Conservation (phyloP, 2,329 filamentous ascomycete species). For the Cyclaneusma minus region DNA sequence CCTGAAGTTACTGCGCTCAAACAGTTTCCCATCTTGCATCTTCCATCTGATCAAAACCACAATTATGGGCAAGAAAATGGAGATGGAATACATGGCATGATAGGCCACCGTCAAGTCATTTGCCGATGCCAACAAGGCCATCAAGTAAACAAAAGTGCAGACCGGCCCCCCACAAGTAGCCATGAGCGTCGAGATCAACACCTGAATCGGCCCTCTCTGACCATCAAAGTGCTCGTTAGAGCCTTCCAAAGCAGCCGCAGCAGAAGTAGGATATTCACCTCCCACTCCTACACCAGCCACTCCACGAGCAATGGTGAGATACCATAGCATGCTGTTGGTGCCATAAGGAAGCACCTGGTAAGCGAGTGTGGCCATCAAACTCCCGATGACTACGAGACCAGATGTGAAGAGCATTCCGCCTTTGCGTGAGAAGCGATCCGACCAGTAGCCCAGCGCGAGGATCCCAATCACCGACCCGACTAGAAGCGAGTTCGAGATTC, state of each 20-base stretch:
- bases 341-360: conserved; percentile 19
- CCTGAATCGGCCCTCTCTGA: conserved; percentile 19
- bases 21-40: conserved; percentile 20
- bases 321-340: conserved; percentile 21
- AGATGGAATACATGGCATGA: conserved; percentile 18
- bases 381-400: conserved; percentile 16
- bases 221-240: conserved; percentile 14
- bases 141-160: conserved; percentile 20
- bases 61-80: conserved; percentile 17
- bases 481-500: conserved; percentile 19
- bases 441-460: conserved; percentile 17
- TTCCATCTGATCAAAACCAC: conserved; percentile 19
- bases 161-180: conserved; percentile 19
- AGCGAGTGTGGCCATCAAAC: conserved; percentile 20
- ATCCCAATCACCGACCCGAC: conserved; percentile 19
- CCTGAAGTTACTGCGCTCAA: conserved; percentile 19
- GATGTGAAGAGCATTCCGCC: conserved; percentile 19
- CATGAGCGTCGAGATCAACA: conserved; percentile 21
- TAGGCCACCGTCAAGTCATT: conserved; percentile 17
- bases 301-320: conserved; percentile 20
- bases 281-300: conserved; percentile 22
- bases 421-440: conserved; percentile 19
- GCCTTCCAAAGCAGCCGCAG: conserved; percentile 21
- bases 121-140: conserved; percentile 19
- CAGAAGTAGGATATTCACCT: conserved; percentile 22